phyloP scores from a whole-genome alignment of 2,329 filamentous ascomycete species.

The Aspergillus niger region DNA sequence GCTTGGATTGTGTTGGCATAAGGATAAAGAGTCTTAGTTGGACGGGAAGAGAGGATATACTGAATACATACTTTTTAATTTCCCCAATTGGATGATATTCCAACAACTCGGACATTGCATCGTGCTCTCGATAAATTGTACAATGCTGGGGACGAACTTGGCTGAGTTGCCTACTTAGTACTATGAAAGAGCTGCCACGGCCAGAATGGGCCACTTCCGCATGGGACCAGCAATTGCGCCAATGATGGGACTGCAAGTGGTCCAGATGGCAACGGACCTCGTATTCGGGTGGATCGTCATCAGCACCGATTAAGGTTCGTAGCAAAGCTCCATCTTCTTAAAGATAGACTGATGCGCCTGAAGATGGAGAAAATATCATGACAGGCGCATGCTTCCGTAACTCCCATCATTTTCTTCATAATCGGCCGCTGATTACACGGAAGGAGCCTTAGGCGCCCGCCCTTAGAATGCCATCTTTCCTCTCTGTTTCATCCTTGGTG shows the following conservation, averaged over 20 bases:
- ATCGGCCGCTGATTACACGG: not conserved
- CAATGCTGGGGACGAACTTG: too few species aligned
- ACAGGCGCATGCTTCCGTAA: too few species aligned
- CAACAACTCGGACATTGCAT: not conserved
- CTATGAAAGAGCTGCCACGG: not conserved
- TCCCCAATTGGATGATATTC: not conserved
- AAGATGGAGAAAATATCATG: not conserved
- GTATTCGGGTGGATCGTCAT: not conserved
- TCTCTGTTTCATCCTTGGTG: constrained; percentile 1
- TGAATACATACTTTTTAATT: not conserved
- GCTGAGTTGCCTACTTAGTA: too few species aligned
- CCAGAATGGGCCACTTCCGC: not conserved
- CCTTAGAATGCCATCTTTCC: constrained; percentile 2
- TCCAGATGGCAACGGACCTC: not conserved
- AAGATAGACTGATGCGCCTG: not conserved
- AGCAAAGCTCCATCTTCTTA: not conserved
- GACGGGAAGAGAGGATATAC: not conserved
- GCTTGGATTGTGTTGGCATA: not conserved
- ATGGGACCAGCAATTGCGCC: not conserved
- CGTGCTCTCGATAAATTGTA: too few species aligned
- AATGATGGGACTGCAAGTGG: not conserved
- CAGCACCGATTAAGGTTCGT: not conserved
- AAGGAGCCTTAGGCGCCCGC: not conserved
- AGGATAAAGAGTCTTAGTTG: not conserved
- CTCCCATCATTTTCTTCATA: too few species aligned